Base-by-base conservation (phyloP, 441 rosid genomes). In the Adansonia madagascariensis region DNA sequence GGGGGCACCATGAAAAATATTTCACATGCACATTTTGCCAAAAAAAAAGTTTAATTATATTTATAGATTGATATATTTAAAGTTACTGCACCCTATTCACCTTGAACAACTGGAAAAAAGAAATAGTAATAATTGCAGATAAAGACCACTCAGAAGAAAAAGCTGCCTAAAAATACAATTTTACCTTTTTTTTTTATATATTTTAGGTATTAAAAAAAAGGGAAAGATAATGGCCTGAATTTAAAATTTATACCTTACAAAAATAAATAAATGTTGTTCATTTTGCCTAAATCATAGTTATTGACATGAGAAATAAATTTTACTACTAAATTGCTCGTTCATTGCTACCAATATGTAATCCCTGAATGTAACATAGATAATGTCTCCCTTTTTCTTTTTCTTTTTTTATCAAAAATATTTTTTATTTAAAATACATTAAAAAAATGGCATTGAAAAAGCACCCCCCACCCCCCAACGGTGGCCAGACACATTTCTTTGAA, bases 21-120 rank as follows among this genome's bases (percentile, higher is more conserved):
- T 49, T 70, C 60, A 70, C 43, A 12, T 70, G 44, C 46, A 66
- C 71, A 17, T 39, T 31, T 43, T 41, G 52, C 52, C 52, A 27
- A 27, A 43, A 44, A 43, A 66, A 4, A 5, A 3, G 39, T 62
- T 44, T 43, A 17, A 66, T 39, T 66, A 43, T n/a, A 44, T 18
- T 7, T 17, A 12, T 61, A 52, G 6, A 17, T 22, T 24, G 27
- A 64, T 49, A 17, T n/a, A 67, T 35, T 62, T 14, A 44, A 8
- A 15, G 31, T 55, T 12, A 27, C 31, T 1, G 2, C 31, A 27
- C 31, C 31, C 43, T 5, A 39, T 0, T 60, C 24, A 12, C 43
- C 4, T 31, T 4, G 27, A 31, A 61, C 66, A 22, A 31, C 17
- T 3, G 15, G 27, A 7, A 1, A 10, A 27, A 61, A 61, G 4